phyloP scores from a whole-genome alignment of 108 stramenopile genomes.

The Skeletonema tropicum region DNA sequence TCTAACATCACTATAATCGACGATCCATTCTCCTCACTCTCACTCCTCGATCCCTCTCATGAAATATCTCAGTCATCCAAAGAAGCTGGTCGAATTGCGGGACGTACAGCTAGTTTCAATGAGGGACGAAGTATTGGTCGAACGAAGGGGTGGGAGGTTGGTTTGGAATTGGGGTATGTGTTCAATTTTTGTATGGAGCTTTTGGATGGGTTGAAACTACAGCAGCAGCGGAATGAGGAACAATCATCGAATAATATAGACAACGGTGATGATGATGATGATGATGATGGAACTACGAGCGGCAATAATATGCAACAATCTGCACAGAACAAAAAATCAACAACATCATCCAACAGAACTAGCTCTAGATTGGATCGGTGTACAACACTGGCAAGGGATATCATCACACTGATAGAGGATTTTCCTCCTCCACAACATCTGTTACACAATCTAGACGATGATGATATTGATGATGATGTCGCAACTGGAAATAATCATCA shows the following conservation, averaged over 20 bases:
- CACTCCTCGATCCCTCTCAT: slow-evolving; percentile 31
- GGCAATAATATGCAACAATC: background rate
- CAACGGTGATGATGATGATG: too few relatives aligned
- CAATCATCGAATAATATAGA: too few relatives aligned
- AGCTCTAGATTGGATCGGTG: slow-evolving; percentile 32
- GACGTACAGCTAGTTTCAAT: background rate
- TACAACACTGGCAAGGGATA: slow-evolving; percentile 17
- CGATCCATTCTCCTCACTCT: too few relatives aligned
- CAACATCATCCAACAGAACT: background rate
- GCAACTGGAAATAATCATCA: slow-evolving; percentile 8
- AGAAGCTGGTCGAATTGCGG: slow-evolving; percentile 17
- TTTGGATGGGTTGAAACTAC: slow-evolving; percentile 4
- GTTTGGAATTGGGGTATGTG: slow-evolving; percentile 44
- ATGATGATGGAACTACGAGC: background rate
- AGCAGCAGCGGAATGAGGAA: background rate
- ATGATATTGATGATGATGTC: background rate
- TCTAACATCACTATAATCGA: too few relatives aligned
- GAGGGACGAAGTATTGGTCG: slow-evolving; percentile 30
- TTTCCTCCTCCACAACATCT: slow-evolving; percentile 42
- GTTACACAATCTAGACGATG: background rate
- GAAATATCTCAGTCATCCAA: slow-evolving; percentile 24
- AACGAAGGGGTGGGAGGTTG: slow-evolving; percentile 49
- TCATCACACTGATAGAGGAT: slow-evolving; percentile 16
- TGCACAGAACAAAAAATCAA: background rate
- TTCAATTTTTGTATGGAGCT: slow-evolving; percentile 18